Base-by-base conservation (phyloP, 176 grass and related monocot genomes). In the Oryza nivara region DNA sequence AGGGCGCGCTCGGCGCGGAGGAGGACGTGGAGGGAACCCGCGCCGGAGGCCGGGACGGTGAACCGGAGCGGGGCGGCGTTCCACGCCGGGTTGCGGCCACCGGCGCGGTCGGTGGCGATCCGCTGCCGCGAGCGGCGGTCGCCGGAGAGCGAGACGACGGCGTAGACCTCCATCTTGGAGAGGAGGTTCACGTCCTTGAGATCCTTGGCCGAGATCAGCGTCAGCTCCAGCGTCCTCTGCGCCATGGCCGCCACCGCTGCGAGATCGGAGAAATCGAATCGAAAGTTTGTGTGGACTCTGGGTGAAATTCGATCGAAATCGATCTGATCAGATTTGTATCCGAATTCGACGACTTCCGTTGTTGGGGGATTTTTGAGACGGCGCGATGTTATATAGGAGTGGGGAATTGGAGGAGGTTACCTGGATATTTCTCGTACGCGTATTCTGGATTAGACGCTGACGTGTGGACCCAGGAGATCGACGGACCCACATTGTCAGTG, bases 101-200 rank as follows among this genome's bases (percentile, higher is more conserved):
- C 96, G 19, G 69, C 6, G 75, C 85, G 93, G 84, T 99, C 93
- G 63, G 91, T 4, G 12, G 77, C 41, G 3, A 86, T 75, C 65
- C 82, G 84, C 84, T 96, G 88, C 63, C 47, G 70, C 3, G 88
- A 86, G 4, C 90, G 76, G 2, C 81, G 85, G 54, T 99, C 86
- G 76, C 90, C 84, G 22, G 93, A 90, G 77, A 98, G 60, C 0
- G 96, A 84, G 15, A 93, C 90, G 74, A 94, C 68, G 9, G 91
- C 93, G 76, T 94, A 99, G 7, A 92, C 93, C 78, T 90, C 81
- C 93, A 94, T 99, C 84, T 89, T 90, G 34, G 89, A 88, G 10
- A 99, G 13, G 30, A 99, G 51, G 76, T 94, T 99, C 9, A 99
- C 86, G 9, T 92, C 77, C 76, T 92, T 96, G 32, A 96, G 93